A percentile compares a stretch with the other conserved stretches of the same genome.
These are phyloP conservation scores for Ciborinia camelliae DNA, from an alignment of 2,329 filamentous ascomycete genomes.

Conservation along the genomic window DNA sequence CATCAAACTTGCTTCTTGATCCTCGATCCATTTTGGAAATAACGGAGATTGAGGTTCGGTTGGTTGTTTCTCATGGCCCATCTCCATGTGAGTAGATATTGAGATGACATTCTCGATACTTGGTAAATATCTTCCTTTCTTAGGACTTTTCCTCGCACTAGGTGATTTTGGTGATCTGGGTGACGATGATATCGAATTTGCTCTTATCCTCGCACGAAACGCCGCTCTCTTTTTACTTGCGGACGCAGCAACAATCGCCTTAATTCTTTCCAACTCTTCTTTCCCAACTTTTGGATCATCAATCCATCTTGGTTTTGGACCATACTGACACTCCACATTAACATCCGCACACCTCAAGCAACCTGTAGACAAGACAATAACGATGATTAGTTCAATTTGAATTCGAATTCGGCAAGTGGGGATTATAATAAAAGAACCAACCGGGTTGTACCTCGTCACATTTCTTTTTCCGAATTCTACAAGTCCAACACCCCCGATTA, in stretches of 20 bases:
- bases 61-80: not conserved
- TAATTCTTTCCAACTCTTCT: slow-evolving; percentile 5
- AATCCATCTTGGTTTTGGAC: slow-evolving; percentile 36
- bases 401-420: not conserved
- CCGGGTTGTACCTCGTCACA: slow-evolving; percentile 59
- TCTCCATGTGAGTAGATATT: not conserved
- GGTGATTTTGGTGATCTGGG: not conserved
- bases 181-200: not conserved
- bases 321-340: slow-evolving; percentile 53
- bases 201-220: slow-evolving; percentile 9
- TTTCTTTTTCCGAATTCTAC: slow-evolving; percentile 61
- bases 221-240: slow-evolving; percentile 15
- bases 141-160: not conserved
- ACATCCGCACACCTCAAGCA: slow-evolving; percentile 53
- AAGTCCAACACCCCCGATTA: slow-evolving; percentile 57
- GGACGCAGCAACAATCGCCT: slow-evolving; percentile 14
- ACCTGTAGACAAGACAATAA: not conserved
- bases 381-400: not conserved
- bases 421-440: slow-evolving; percentile 32
- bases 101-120: not conserved
- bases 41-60: not conserved
- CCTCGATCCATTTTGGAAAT: slow-evolving; percentile 21
- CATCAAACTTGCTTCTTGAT: slow-evolving; percentile 38
- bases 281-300: slow-evolving; percentile 19
- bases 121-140: not conserved